Base-by-base conservation (phyloP, 257 asterid species). In the Plectranthus barbatus region DNA sequence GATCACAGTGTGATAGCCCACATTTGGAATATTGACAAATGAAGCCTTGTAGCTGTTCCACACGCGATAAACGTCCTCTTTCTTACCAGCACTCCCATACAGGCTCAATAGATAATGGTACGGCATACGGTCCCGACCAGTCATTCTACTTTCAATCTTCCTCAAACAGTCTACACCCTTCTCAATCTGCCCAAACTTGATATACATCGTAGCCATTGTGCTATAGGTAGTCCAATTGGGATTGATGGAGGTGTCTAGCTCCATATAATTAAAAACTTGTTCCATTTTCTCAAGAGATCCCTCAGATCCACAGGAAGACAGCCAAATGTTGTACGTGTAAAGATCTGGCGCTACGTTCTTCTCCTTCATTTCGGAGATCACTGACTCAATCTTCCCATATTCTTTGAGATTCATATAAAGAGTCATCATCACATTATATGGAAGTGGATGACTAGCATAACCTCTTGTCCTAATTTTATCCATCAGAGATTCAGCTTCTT, bases 201-300 rank as follows among this genome's bases (percentile, higher is more conserved):
- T 77, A 60, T 84, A 90, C 75, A 79, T 39, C 3, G 95, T 72
- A 9, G 99, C 95, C 99, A 93, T 75, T 19, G 97, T 85, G 78
- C 96, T 79, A 67, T 70, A 93, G 5, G 99, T 90, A 50, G 90
- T 75, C 99, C 99, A 93, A 62, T 77, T 85, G 55, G 96, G 92
- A 36, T 75, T 77, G 54, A 85, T 68, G 52, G 72, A 7, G 66
- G 77, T 47, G 72, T 85, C 94, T 52, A 72, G 72, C 76, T 83
- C 75, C 96, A 93, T 90, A 55, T 53, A 76, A 13, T 79, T 78
- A 41, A 81, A 74, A 34, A 80, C 94, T 69, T 77, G 76, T 63
- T 93, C 99, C 95, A 85, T 83, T 62, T 79, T 80, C 50, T 81
- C 92, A 1, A 67, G 56, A 51, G 86, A 83, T 34, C 88, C 92